A percentile compares a stretch with the other conserved stretches of the same genome.
Evolutionary conservation across 805 yeast species (phyloP).

Genomic region (Brettanomyces custersianus): DNA sequence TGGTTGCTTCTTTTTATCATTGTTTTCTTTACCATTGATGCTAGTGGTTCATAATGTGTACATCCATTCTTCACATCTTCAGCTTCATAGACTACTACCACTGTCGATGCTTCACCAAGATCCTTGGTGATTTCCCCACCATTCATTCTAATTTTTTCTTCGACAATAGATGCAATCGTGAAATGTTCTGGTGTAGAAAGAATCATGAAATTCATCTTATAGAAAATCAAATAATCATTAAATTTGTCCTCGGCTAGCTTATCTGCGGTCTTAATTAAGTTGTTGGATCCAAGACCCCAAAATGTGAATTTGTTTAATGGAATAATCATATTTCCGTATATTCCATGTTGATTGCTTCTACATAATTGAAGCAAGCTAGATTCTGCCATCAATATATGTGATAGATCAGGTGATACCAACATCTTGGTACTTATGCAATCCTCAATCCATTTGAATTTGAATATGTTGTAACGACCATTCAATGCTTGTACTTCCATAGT

Average conservation of each 20-base stretch:
- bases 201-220: slow-evolving; percentile 3
- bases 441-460: slow-evolving; percentile 63
- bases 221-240: neutral
- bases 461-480: slow-evolving; percentile 41
- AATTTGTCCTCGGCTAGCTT: neutral
- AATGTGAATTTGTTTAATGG: slow-evolving; percentile 20
- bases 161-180: slow-evolving; percentile 2
- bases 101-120: slow-evolving; percentile 26
- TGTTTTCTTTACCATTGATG: neutral
- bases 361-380: slow-evolving; percentile 36
- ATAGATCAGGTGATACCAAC: slow-evolving; percentile 50
- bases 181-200: neutral
- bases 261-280: too few species aligned
- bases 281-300: slow-evolving; percentile 1
- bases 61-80: slow-evolving; percentile 3
- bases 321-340: slow-evolving; percentile 52
- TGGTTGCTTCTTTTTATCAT: slow-evolving; percentile 4
- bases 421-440: slow-evolving; percentile 43
- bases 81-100: slow-evolving; percentile 24
- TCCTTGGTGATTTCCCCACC: slow-evolving; percentile 33
- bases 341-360: slow-evolving; percentile 11
- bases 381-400: slow-evolving; percentile 35
- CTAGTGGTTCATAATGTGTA: too few species aligned
- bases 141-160: slow-evolving; percentile 7
- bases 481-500: slow-evolving; percentile 32